Evolutionary conservation across 2,329 filamentous ascomycete genomes (phyloP).

Genomic region (Exophiala lecanii-corni): DNA sequence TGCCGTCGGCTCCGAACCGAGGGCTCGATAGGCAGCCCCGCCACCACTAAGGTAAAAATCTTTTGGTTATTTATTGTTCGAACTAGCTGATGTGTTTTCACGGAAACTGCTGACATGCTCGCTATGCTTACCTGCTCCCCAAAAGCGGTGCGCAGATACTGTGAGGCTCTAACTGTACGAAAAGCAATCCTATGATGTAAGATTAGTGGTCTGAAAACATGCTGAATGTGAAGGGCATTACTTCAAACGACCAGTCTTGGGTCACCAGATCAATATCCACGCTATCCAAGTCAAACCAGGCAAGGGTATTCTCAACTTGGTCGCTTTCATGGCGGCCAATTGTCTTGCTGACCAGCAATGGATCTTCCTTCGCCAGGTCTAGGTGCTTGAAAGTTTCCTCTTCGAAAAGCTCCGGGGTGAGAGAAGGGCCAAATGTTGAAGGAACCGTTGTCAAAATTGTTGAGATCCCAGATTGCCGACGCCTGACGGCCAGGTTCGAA

Average conservation of each 20-base stretch:
- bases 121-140: background rate
- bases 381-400: constrained; percentile 9
- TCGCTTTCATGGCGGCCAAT: constrained; percentile 8
- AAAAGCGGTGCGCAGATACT: background rate
- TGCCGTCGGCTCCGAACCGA: background rate
- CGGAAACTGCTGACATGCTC: background rate
- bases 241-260: constrained; percentile 1
- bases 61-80: background rate
- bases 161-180: background rate
- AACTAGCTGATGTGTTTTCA: background rate
- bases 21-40: background rate
- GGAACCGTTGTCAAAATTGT: background rate
- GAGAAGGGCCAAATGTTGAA: background rate
- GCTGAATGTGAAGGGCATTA: background rate
- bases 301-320: background rate
- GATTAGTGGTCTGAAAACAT: background rate
- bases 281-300: constrained; percentile 1
- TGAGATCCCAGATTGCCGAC: background rate
- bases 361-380: constrained; percentile 7
- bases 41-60: background rate
- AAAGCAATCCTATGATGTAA: background rate
- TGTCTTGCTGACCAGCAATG: constrained; percentile 7
- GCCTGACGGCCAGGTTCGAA: background rate
- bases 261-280: background rate
- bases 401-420: constrained; percentile 9